Conservation (phyloP, 495 filamentous ascomycete genomes). For the Clavariopsis aquatica region DNA sequence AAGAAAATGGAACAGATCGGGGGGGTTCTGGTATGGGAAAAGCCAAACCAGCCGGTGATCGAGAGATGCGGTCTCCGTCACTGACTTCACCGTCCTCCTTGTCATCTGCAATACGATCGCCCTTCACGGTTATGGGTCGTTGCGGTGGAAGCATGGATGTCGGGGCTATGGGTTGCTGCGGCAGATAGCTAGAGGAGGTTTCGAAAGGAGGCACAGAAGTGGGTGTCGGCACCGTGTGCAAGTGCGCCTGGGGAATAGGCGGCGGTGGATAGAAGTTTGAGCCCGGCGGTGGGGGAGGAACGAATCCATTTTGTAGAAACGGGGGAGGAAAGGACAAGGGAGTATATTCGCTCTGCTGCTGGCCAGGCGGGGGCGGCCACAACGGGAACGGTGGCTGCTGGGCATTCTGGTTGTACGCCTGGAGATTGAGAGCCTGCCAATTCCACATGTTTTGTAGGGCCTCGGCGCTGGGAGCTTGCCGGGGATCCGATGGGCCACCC, state of each 20-base stretch:
- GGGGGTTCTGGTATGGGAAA: conserved; percentile 5
- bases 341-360: conserved; percentile 4
- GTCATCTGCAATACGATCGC: conserved; percentile 40
- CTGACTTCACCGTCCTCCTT: conserved; percentile 77
- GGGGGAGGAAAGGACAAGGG: conserved; percentile 7
- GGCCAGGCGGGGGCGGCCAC: background rate
- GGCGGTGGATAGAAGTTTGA: background rate
- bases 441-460: conserved; percentile 5
- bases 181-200: background rate
- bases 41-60: conserved; percentile 27
- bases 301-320: conserved; percentile 3
- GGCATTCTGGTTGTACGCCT: conserved; percentile 4
- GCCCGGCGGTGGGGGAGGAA: background rate
- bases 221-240: background rate
- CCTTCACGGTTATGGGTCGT: conserved; percentile 34
- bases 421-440: conserved; percentile 2
- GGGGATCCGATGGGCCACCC: conserved; percentile 4
- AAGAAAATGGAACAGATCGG: conserved; percentile 17
- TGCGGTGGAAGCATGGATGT: background rate
- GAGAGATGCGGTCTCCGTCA: conserved; percentile 59
- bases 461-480: conserved; percentile 13
- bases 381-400: conserved; percentile 1
- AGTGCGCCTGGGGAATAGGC: background rate
- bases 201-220: background rate
- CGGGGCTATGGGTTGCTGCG: conserved; percentile 1